Conservation (phyloP, 257 asterid species). For the Thymus mandschuricus region DNA sequence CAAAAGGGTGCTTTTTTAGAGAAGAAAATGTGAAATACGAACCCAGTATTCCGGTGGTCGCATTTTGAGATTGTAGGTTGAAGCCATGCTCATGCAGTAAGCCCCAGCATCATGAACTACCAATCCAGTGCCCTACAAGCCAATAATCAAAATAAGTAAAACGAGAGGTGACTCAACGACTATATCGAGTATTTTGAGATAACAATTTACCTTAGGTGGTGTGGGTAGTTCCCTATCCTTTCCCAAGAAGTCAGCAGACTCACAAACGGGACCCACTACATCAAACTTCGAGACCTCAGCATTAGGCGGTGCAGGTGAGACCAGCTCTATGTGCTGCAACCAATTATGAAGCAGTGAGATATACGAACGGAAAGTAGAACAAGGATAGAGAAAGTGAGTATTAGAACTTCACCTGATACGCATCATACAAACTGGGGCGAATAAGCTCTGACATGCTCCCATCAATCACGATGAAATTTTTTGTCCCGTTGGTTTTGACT, state of each 20-base stretch:
- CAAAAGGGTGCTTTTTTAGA: background rate
- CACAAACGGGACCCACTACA: constrained; percentile 95
- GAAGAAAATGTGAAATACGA: constrained; percentile 25
- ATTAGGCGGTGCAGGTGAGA: constrained; percentile 67
- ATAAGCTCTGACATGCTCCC: constrained; percentile 99
- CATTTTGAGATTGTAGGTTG: constrained; percentile 98
- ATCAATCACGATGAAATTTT: constrained; percentile 86
- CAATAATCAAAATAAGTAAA: constrained; percentile 20
- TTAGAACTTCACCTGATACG: constrained; percentile 71
- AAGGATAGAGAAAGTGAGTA: background rate
- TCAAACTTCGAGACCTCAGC: constrained; percentile 72
- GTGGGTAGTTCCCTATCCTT: constrained; percentile 86
- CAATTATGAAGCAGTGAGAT: constrained; percentile 22
- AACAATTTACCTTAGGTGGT: constrained; percentile 61
- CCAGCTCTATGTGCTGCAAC: constrained; percentile 92
- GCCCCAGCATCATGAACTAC: constrained; percentile 99
- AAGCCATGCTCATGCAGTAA: constrained; percentile 99
- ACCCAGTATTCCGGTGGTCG: constrained; percentile 99
- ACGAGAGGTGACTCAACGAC: background rate
- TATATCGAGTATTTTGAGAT: background rate
- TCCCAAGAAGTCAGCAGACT: constrained; percentile 97
- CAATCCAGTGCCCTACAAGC: constrained; percentile 83
- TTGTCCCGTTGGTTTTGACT: constrained; percentile 91
- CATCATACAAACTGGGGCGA: constrained; percentile 90
- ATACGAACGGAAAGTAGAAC: background rate